Conservation (phyloP, 345 rosid species). For the Eucalyptus paniculata region DNA sequence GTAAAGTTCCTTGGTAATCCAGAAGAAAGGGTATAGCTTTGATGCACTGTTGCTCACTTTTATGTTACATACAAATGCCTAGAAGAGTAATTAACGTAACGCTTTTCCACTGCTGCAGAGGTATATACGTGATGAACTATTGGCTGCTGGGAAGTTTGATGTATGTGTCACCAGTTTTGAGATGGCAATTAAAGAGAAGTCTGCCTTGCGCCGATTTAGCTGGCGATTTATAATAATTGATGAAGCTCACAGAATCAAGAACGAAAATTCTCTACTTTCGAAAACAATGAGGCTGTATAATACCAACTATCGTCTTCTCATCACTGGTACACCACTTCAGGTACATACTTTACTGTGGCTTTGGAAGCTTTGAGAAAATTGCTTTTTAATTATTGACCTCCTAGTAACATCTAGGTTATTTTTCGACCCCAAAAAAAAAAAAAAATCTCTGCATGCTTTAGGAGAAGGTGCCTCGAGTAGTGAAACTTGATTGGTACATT, state of each 20-base stretch:
- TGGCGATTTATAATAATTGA: constrained; percentile 98
- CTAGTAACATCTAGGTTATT: neutral
- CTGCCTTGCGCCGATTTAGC: constrained; percentile 83
- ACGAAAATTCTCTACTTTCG: constrained; percentile 92
- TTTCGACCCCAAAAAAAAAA: neutral
- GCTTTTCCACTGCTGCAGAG: constrained; percentile 29
- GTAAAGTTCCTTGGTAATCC: constrained; percentile 98
- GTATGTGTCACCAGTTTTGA: constrained; percentile 98
- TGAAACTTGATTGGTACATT: neutral
- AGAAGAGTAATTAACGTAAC: neutral
- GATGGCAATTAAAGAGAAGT: constrained; percentile 98
- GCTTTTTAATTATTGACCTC: neutral
- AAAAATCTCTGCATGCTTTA: neutral
- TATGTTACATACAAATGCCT: neutral
- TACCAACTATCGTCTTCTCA: constrained; percentile 89
- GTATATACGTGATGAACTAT: constrained; percentile 81
- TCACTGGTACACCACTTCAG: constrained; percentile 99
- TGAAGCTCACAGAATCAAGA: constrained; percentile 95
- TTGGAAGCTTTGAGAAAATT: neutral
- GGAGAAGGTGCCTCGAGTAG: neutral
- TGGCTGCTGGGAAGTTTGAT: constrained; percentile 98
- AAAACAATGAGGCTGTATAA: constrained; percentile 88
- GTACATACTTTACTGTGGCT: constrained; percentile 9
- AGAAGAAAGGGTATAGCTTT: constrained; percentile 74
- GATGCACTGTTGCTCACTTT: neutral